phyloP scores from a whole-genome alignment of 352 stramenopile genomes.

The Aphanomyces euteiches region DNA sequence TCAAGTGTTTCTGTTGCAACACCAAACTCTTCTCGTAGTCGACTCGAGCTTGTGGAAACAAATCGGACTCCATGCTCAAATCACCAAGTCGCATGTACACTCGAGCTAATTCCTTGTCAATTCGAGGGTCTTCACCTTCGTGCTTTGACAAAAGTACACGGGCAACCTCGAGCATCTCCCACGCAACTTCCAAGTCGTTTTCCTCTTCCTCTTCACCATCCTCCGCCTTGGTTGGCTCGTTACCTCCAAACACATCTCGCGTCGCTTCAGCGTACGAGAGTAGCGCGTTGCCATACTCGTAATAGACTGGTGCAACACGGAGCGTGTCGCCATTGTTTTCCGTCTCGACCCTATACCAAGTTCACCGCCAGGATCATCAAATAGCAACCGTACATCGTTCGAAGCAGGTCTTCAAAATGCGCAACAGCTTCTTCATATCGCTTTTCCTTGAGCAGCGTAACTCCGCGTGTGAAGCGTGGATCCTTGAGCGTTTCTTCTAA shows the following conservation, averaged over 20 bases:
- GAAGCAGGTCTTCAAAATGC: conserved; percentile 68
- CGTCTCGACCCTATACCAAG: conserved; percentile 48
- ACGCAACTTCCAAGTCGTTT: conserved; percentile 79
- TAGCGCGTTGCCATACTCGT: conserved; percentile 79
- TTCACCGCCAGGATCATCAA: background rate
- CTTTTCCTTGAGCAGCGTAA: conserved; percentile 73
- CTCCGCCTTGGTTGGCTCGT: conserved; percentile 23
- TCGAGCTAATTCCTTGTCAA: conserved; percentile 71
- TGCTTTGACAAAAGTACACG: conserved; percentile 78
- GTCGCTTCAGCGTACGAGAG: conserved; percentile 58
- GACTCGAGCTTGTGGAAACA: conserved; percentile 65
- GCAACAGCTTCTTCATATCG: conserved; percentile 75
- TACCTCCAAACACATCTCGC: conserved; percentile 20
- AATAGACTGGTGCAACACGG: conserved; percentile 64
- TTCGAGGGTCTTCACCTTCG: conserved; percentile 49
- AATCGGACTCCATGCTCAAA: conserved; percentile 74
- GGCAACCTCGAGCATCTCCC: conserved; percentile 83
- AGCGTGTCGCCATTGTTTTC: conserved; percentile 69
- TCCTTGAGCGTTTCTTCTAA: conserved; percentile 57
- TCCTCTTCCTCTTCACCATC: conserved; percentile 59
- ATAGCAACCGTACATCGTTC: conserved; percentile 52
- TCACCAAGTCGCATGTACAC: conserved; percentile 81
- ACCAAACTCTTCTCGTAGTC: conserved; percentile 78
- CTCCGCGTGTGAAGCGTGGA: conserved; percentile 66
- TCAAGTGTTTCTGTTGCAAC: conserved; percentile 67